phyloP scores from a whole-genome alignment of 2,329 filamentous ascomycete species.

The Emergomyces orientalis region DNA sequence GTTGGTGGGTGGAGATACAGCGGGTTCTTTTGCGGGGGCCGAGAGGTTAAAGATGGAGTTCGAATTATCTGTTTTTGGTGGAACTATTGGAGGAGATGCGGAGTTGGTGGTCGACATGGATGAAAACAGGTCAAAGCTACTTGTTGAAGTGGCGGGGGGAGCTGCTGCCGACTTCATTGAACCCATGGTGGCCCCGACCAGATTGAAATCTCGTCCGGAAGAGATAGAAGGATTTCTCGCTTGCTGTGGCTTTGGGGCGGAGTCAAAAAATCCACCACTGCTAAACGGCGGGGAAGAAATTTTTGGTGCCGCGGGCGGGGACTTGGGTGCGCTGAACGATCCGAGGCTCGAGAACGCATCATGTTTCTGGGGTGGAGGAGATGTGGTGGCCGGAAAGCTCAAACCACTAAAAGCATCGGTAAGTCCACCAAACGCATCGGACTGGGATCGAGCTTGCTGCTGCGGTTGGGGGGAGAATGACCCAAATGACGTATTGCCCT shows the following conservation, averaged over 20 bases:
- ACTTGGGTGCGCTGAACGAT: slow-evolving; percentile 31
- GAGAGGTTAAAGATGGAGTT: slow-evolving; percentile 79
- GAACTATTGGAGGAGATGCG: slow-evolving; percentile 33
- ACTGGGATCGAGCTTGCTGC: slow-evolving; percentile 29
- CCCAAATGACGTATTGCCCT: slow-evolving; percentile 56
- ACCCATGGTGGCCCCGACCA: slow-evolving; percentile 16
- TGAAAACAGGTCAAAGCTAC: slow-evolving; percentile 67
- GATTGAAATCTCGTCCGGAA: slow-evolving; percentile 39
- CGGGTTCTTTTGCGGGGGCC: slow-evolving; percentile 26
- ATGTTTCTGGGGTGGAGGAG: slow-evolving; percentile 25
- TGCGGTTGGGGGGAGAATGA: slow-evolving; percentile 47
- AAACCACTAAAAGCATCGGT: slow-evolving; percentile 72
- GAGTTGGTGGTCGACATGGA: slow-evolving; percentile 39
- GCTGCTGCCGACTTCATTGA: slow-evolving; percentile 36
- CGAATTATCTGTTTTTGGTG: slow-evolving; percentile 33
- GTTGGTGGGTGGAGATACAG: slow-evolving; percentile 28
- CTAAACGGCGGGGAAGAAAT: slow-evolving; percentile 46
- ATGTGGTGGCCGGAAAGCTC: slow-evolving; percentile 49
- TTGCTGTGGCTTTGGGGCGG: slow-evolving; percentile 38
- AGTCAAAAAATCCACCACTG: slow-evolving; percentile 77
- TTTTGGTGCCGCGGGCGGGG: slow-evolving; percentile 36
- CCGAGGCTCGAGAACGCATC: slow-evolving; percentile 16
- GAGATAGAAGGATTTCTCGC: slow-evolving; percentile 44
- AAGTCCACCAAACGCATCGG: slow-evolving; percentile 53
- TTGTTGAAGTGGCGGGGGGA: slow-evolving; percentile 51